Evolutionary conservation across 345 rosid genomes (phyloP), one percentile per base, ranked within the genome.

Genomic region (Limnanthes douglasii): DNA sequence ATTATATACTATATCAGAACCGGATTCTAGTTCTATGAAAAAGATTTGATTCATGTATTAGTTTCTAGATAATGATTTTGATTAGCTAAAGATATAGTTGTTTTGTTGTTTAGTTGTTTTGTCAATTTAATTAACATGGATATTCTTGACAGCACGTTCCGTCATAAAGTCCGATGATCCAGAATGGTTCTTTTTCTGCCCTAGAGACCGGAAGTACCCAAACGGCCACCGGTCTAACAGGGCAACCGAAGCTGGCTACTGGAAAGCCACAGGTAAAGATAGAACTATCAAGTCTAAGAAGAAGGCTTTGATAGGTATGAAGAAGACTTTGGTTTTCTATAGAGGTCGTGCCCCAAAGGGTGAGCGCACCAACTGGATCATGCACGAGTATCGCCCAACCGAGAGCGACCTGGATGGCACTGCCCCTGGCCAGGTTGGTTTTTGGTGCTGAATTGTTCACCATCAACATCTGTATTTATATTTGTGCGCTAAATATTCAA

Each of bases 201-300:
- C 83, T 6, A 62, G 74, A 2, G 93, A 80, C 60, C 48, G 79
- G 36, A 80, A 75, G 59, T 80, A 80, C 62, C 86, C 93, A 1
- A 75, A 80, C 11, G 93, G 93, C 3, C 73, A 61, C 11, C 75
- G 86, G 8, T 72, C 86, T n/a, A 80, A 80, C 44, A 51, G 93
- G 44, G 86, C 93, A 10, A 80, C 93, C 0, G 73, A 75, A 18
- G 81, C 86, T 3, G 93, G 95, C 1, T 75, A 84, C 51, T 84
- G 95, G 95, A 84, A 84, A 31, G 86, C 95, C 19, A 84, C 93
- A 0, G 93, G 95, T 18, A 84, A 78, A 54, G 95, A 84, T 43
- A 73, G 93, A 10, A 84, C 81, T 22, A 78, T 84, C 5, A 64
- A 59, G 56, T 58, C 74, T 5, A 68, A 71, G 22, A 68, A 71